Evolutionary conservation across 2,329 filamentous ascomycete species (phyloP), one percentile per base, ranked within the genome.

Genomic region (Ceratocystis eucalypticola): DNA sequence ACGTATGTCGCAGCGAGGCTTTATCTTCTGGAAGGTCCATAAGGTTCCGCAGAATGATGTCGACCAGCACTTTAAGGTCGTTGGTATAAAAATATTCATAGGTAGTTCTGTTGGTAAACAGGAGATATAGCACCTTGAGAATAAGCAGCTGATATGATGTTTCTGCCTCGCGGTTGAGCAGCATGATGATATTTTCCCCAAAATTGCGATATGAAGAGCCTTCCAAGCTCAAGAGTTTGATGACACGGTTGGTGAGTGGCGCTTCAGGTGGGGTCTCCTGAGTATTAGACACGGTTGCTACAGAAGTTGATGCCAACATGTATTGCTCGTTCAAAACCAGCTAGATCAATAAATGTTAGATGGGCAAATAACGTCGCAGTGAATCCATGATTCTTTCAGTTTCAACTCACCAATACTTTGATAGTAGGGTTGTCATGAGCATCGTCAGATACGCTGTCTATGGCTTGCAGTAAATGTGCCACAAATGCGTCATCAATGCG

Each of bases 41-140:
- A n/a, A 99, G 80, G 72, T 99, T 99, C 55, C 94, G 89, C 68
- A 99, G 90, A 67, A 99, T 91, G 70, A 99, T 94, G 73, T 99
- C 94, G 61, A 97, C 82, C 17, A 99, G 83, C 3, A 99, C 94
- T 67, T 91, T 89, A 37, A 99, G 80, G 73, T 99, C 94, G 74
- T 99, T 99, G 33, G 91, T 96, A 76, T 97, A 99, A 74, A 99
- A 99, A 76, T 97, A 99, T 76, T 99, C 94, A 74, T 94, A 91
- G 0, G 94, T 99, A 17, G 88, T 84, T 66, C 85, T 85, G 8
- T 91, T 97, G 3, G 92, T 96, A 76, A 99, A 99, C 8, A 99
- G 82, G 45, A 99, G 84, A 76, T 97, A 99, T 33, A 99, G 80
- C 3, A 96, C 84, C 76, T 99, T 99, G 53, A 99, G 81, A 68